phyloP scores from a whole-genome alignment of 371 early-diverging fungal species.

The Synchytrium microbalum region DNA sequence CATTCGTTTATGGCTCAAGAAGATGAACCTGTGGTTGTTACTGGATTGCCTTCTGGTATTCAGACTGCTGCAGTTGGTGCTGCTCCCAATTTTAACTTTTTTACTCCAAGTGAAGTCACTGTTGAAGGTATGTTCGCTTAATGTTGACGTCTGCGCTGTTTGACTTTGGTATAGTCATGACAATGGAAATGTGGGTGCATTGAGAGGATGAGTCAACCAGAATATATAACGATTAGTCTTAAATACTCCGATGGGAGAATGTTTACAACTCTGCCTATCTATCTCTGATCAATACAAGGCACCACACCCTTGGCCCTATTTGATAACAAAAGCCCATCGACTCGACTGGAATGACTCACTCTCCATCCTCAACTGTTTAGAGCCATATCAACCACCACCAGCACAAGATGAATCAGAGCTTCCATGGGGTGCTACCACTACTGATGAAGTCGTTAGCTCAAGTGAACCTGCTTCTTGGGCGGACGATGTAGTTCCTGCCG shows the following conservation, averaged over 20 bases:
- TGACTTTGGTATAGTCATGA: background rate
- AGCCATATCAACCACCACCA: background rate
- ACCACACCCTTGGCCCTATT: background rate
- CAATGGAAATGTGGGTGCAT: background rate
- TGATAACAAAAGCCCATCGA: too few relatives aligned
- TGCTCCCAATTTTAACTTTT: background rate
- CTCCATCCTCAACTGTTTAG: background rate
- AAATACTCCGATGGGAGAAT: background rate
- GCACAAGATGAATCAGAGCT: background rate
- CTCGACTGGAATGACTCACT: too few relatives aligned
- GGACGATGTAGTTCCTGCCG: background rate
- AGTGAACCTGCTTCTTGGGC: background rate
- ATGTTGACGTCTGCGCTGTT: too few relatives aligned
- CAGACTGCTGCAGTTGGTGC: background rate
- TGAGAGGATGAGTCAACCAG: too few relatives aligned
- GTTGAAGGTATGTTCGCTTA: background rate
- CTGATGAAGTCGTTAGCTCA: background rate
- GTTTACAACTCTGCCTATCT: background rate
- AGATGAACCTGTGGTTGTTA: background rate
- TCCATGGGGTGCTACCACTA: background rate
- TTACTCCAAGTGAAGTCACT: background rate
- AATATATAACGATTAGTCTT: background rate
- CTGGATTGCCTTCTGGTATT: background rate
- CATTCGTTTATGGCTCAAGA: background rate
- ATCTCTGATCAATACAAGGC: background rate